Evolutionary conservation across 2,329 filamentous ascomycete genomes (phyloP).

Genomic region (Plectosphaerella plurivora): DNA sequence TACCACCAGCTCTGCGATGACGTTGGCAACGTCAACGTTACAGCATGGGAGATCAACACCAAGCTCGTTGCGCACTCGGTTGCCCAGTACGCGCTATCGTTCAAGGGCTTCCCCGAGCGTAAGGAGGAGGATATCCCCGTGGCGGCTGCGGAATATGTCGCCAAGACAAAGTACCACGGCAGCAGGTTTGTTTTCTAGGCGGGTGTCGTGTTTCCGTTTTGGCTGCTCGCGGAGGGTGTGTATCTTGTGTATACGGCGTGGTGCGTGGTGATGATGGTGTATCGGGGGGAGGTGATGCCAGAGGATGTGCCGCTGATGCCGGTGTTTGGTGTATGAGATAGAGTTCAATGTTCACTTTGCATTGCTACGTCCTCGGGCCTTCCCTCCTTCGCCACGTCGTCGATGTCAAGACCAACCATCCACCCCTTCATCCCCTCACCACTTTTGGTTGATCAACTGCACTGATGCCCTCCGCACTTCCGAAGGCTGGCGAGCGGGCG

Average conservation of each 20-base stretch:
- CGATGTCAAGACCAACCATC: neutral
- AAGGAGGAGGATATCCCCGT: constrained; percentile 21
- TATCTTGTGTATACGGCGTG: neutral
- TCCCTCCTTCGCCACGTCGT: constrained; percentile 5
- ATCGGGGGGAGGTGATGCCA: too few relatives aligned
- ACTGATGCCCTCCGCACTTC: constrained; percentile 10
- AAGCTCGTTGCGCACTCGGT: constrained; percentile 68
- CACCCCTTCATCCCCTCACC: too few relatives aligned
- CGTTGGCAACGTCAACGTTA: constrained; percentile 51
- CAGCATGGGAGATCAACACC: constrained; percentile 57
- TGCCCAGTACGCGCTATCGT: constrained; percentile 63
- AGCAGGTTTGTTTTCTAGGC: constrained; percentile 40
- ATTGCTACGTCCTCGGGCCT: constrained; percentile 3
- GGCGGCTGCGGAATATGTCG: constrained; percentile 21
- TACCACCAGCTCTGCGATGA: constrained; percentile 62
- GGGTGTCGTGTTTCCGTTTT: neutral
- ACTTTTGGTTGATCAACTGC: constrained; percentile 1
- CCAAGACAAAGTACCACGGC: constrained; percentile 43
- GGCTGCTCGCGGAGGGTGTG: neutral
- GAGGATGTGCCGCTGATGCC: too few relatives aligned
- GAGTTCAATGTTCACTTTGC: too few relatives aligned
- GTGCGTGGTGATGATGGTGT: neutral
- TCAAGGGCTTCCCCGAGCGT: constrained; percentile 61
- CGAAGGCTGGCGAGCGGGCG: constrained; percentile 12
- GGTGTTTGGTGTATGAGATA: too few relatives aligned